phyloP scores from a whole-genome alignment of 805 yeast genomes.

The Nakazawaea wyomingensis region DNA sequence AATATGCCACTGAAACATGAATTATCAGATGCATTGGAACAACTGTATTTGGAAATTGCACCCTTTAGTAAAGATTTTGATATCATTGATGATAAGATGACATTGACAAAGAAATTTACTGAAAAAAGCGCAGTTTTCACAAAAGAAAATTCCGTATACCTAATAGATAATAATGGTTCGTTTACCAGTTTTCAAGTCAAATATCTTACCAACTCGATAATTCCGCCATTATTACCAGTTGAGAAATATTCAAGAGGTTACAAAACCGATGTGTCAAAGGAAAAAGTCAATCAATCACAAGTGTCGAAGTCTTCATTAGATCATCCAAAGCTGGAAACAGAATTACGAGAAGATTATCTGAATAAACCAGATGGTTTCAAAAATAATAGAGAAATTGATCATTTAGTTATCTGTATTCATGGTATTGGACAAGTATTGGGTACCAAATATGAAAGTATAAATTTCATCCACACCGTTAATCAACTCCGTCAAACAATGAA shows the following conservation, averaged over 20 bases:
- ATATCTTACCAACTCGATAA: conserved; percentile 19
- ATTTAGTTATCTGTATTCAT: conserved; percentile 80
- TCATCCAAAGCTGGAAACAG: conserved; percentile 19
- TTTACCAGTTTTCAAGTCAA: conserved; percentile 24
- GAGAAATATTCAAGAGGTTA: conserved; percentile 47
- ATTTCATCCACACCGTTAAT: conserved; percentile 82
- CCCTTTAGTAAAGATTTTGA: conserved; percentile 15
- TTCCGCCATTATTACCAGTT: conserved; percentile 39
- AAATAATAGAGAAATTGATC: conserved; percentile 40
- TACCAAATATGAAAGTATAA: conserved; percentile 68
- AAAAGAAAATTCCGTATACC: conserved; percentile 18
- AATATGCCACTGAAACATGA: conserved; percentile 48
- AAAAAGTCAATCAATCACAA: conserved; percentile 7
- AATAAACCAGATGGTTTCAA: conserved; percentile 37
- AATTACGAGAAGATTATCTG: conserved; percentile 45
- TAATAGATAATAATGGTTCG: conserved; percentile 22
- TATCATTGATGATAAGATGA: conserved; percentile 6
- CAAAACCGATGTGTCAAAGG: conserved; percentile 13
- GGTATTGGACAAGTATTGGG: conserved; percentile 94
- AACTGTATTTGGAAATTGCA: conserved; percentile 35
- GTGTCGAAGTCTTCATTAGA: not conserved
- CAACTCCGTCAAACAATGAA: conserved; percentile 56
- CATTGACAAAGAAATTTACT: conserved; percentile 4
- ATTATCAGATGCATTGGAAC: conserved; percentile 56
- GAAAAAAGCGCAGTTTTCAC: conserved; percentile 24